These are phyloP conservation scores for Colletotrichum tabaci DNA, from an alignment of 2,329 filamentous ascomycete genomes.

Conservation along the genomic window DNA sequence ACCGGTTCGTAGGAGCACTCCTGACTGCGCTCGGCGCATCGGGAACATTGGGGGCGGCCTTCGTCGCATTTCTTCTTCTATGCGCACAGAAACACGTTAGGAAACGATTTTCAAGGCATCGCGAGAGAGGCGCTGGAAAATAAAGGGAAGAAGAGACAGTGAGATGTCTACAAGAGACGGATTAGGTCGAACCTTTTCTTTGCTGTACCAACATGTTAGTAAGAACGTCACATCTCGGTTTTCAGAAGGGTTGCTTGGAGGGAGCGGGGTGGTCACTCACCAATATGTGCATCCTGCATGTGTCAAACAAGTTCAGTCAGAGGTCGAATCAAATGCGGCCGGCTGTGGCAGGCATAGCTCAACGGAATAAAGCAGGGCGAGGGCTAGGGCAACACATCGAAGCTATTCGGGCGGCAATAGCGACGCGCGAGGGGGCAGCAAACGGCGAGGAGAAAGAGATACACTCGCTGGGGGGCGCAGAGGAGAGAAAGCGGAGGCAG, in stretches of 20 bases:
- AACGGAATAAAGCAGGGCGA: slow-evolving; percentile 18
- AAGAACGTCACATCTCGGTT: slow-evolving; percentile 10
- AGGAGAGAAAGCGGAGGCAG: slow-evolving; percentile 6
- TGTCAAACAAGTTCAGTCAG: slow-evolving; percentile 45
- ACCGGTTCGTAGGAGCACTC: slow-evolving; percentile 67
- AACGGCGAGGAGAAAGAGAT: slow-evolving; percentile 9
- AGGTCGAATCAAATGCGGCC: slow-evolving; percentile 19
- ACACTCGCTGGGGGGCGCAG: slow-evolving; percentile 21
- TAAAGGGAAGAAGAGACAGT: not conserved
- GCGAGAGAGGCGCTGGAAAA: not conserved
- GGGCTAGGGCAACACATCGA: slow-evolving; percentile 10
- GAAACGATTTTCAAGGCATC: not conserved
- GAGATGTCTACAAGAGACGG: not conserved
- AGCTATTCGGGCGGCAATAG: slow-evolving; percentile 39
- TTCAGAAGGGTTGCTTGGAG: slow-evolving; percentile 2
- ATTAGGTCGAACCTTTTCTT: slow-evolving; percentile 65
- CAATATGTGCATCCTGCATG: slow-evolving; percentile 66
- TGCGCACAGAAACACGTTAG: slow-evolving; percentile 24
- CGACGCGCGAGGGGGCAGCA: not conserved
- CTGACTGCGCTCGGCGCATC: slow-evolving; percentile 64
- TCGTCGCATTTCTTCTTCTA: slow-evolving; percentile 74
- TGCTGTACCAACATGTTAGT: slow-evolving; percentile 53
- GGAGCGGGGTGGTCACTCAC: slow-evolving; percentile 53
- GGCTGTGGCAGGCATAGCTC: slow-evolving; percentile 19
- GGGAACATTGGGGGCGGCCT: slow-evolving; percentile 64